A percentile compares a stretch with the other conserved stretches of the same genome.
Conservation (phyloP, 1,284 basidiomycete species). For the Sanguinoderma infundibulare region DNA sequence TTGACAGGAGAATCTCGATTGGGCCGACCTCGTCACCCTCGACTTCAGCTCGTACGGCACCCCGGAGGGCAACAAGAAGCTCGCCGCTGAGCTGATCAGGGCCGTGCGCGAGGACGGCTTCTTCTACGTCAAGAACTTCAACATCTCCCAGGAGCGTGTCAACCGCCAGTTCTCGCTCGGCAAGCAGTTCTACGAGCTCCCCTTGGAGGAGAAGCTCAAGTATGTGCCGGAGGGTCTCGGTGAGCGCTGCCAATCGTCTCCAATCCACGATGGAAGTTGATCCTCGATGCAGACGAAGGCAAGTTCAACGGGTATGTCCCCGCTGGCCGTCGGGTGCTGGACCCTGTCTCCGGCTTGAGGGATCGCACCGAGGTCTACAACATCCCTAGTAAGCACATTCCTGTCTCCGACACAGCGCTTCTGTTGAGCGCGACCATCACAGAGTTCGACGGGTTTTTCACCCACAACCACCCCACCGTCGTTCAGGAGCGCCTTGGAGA, state of each 20-base stretch:
- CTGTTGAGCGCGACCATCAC: not conserved
- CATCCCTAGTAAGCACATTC: conserved; percentile 45
- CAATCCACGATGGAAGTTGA: not conserved
- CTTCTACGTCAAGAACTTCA: conserved; percentile 47
- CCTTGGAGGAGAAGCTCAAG: conserved; percentile 56
- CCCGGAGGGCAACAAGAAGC: conserved; percentile 50
- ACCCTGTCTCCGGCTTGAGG: conserved; percentile 40
- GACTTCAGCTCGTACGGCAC: conserved; percentile 49
- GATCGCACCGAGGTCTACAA: conserved; percentile 57
- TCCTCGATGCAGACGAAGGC: conserved; percentile 41
- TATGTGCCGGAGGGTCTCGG: conserved; percentile 49
- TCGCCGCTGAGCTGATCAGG: conserved; percentile 43
- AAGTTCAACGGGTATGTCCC: conserved; percentile 56
- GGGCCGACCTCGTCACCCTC: conserved; percentile 55
- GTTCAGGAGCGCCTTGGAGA: conserved; percentile 48
- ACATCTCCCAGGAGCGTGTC: conserved; percentile 41
- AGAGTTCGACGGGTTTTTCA: conserved; percentile 48
- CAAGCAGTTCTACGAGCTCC: conserved; percentile 48
- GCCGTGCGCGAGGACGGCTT: conserved; percentile 50
- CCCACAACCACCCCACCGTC: conserved; percentile 43
- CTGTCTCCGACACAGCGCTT: not conserved
- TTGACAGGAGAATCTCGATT: conserved; percentile 46
- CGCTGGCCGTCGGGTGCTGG: conserved; percentile 47
- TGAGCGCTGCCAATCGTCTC: conserved; percentile 20
- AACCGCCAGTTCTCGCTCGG: conserved; percentile 42